Evolutionary conservation across 148 eudicot genomes (phyloP).

Genomic region (Rhododendron kiyosumense): DNA sequence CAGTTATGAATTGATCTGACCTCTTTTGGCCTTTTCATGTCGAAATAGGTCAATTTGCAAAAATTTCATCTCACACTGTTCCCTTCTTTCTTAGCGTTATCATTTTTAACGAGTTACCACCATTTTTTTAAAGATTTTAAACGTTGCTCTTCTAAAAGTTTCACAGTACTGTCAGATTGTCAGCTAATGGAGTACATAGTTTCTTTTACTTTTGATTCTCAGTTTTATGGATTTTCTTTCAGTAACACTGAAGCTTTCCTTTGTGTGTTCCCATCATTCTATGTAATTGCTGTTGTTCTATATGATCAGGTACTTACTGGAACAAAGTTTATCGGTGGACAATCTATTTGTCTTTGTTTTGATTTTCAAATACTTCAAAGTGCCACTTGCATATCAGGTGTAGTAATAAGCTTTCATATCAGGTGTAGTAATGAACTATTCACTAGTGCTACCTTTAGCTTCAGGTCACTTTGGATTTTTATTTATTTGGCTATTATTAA

Average conservation of each 20-base stretch:
- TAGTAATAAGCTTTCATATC: constrained; percentile 5
- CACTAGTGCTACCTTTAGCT: not conserved
- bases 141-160: not conserved
- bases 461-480: not conserved
- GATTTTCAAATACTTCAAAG: constrained; percentile 94
- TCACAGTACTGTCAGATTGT: not conserved
- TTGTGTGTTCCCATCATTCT: constrained; percentile 2
- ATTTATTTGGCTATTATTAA: not conserved
- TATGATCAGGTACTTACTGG: constrained; percentile 72
- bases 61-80: not conserved
- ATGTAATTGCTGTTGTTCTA: constrained; percentile 3
- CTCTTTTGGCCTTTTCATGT: not conserved
- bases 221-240: not conserved
- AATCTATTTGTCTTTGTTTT: constrained; percentile 90
- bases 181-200: not conserved
- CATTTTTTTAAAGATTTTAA: not conserved
- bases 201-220: not conserved
- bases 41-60: not conserved
- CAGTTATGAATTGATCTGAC: not conserved
- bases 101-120: not conserved
- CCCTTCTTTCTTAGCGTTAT: not conserved
- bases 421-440: constrained; percentile 1
- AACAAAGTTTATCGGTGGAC: constrained; percentile 98
- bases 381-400: constrained; percentile 82
- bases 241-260: not conserved